Conservation (phyloP, 1,284 basidiomycete species). For the Pholiota adiposa region DNA sequence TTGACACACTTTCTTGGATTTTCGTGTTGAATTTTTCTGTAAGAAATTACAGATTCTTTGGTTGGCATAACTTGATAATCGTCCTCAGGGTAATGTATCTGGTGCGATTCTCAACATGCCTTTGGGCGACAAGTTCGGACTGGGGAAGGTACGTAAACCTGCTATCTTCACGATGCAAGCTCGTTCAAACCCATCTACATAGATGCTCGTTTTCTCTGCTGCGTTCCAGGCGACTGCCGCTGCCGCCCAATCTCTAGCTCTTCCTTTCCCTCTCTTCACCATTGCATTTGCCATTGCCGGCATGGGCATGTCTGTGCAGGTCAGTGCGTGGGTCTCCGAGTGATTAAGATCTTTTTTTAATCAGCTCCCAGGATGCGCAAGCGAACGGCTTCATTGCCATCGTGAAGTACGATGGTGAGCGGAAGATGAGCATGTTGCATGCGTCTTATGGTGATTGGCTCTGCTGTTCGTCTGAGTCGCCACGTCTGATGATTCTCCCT, state of each 20-base stretch:
- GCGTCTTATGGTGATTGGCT: conserved; percentile 47
- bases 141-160: conserved; percentile 52
- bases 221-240: conserved; percentile 50
- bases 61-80: background rate
- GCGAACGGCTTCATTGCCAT: conserved; percentile 56
- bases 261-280: conserved; percentile 70
- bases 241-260: conserved; percentile 49
- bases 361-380: conserved; percentile 48
- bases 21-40: conserved; percentile 47
- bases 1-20: conserved; percentile 45
- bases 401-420: conserved; percentile 43
- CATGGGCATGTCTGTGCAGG: conserved; percentile 61
- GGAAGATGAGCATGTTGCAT: conserved; percentile 57
- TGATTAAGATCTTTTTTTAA: background rate
- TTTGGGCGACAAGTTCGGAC: conserved; percentile 56
- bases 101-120: conserved; percentile 59
- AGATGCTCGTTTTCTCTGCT: conserved; percentile 36
- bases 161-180: too few species aligned
- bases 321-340: conserved; percentile 19
- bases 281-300: conserved; percentile 62
- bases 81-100: conserved; percentile 49
- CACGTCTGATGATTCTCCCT: background rate
- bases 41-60: conserved; percentile 6
- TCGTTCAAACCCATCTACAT: too few species aligned
- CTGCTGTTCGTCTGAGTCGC: background rate